These are phyloP conservation scores for Nakaseomyces uthaithaninus DNA, from an alignment of 1,139 yeast species.

Conservation along the genomic window DNA sequence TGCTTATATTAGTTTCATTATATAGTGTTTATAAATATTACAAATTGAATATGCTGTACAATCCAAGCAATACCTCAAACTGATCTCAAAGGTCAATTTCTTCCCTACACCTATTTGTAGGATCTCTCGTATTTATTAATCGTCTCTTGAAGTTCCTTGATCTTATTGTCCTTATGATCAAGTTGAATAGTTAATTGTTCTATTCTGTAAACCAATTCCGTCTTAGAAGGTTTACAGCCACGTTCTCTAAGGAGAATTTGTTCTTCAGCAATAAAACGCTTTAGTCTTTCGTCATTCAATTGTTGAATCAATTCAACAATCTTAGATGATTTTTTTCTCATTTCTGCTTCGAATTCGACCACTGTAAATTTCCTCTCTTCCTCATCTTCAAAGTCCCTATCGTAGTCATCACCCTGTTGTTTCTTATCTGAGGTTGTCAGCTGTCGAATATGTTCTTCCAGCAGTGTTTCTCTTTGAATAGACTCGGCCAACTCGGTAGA, in stretches of 20 bases:
- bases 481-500: slow-evolving; percentile 67
- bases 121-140: neutral
- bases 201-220: slow-evolving; percentile 51
- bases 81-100: too few species aligned
- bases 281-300: slow-evolving; percentile 54
- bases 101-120: too few species aligned
- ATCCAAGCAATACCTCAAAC: too few species aligned
- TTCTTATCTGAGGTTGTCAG: slow-evolving; percentile 9
- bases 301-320: slow-evolving; percentile 49
- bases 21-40: too few species aligned
- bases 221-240: slow-evolving; percentile 45
- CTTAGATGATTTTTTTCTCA: slow-evolving; percentile 39
- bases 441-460: slow-evolving; percentile 42
- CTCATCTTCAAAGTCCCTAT: slow-evolving; percentile 7
- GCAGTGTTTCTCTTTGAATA: slow-evolving; percentile 52
- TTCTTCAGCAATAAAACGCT: slow-evolving; percentile 63
- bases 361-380: slow-evolving; percentile 10
- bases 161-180: slow-evolving; percentile 40
- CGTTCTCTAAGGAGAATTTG: slow-evolving; percentile 50
- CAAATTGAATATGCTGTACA: too few species aligned
- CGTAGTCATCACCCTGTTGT: slow-evolving; percentile 9
- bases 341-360: slow-evolving; percentile 30
- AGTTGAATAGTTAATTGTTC: slow-evolving; percentile 44
- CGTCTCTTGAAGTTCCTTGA: slow-evolving; percentile 11
- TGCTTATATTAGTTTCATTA: too few species aligned